Evolutionary conservation across 2,329 filamentous ascomycete genomes (phyloP), one percentile per base, ranked within the genome.

Genomic region (Ascochyta clinopodiicola): DNA sequence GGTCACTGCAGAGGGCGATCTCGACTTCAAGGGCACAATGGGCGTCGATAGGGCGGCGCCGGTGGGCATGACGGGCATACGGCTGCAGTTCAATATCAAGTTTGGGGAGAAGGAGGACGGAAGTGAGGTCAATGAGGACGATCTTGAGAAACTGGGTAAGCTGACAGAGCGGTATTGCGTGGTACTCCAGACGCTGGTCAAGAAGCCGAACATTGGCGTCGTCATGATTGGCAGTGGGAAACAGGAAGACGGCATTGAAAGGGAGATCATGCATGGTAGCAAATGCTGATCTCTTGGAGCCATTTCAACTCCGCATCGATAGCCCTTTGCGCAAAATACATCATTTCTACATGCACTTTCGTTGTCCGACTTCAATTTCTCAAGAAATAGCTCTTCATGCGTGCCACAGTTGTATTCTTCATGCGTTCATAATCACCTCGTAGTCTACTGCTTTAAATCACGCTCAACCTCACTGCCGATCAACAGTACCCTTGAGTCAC

Each of bases 151-250:
- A 65, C 53, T 82, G 56, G 76, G 80, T 1, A 77, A 78, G 68
- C 59, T 82, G 70, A 82, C 79, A 43, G 80, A 82, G 71, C 65
- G 79, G 61, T 82, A 82, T 63, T 82, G 80, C 60, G 79, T 82
- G 27, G 71, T 72, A 45, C 35, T 74, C 47, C 71, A 73, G 66
- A 72, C 70, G 36, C 44, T 73, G 54, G 66, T 69, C 2, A 64
- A 70, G 21, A 74, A 73, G 50, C 70, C 70, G 3, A 60, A 54
- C n/a, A 63, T 75, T 49, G 58, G 40, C 17, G 70, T 75, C 0
- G 60, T 57, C 25, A 56, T 72, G 40, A 56, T 61, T 1, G 69
- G 70, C 0, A 67, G 60, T 8, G 60, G 61, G 3, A 59, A 64
- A 38, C 63, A 66, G 43, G 64, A 66, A 19, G 55, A 66, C 22